Conservation (phyloP, 2,329 filamentous ascomycete species). For the Parastagonospora avenae region DNA sequence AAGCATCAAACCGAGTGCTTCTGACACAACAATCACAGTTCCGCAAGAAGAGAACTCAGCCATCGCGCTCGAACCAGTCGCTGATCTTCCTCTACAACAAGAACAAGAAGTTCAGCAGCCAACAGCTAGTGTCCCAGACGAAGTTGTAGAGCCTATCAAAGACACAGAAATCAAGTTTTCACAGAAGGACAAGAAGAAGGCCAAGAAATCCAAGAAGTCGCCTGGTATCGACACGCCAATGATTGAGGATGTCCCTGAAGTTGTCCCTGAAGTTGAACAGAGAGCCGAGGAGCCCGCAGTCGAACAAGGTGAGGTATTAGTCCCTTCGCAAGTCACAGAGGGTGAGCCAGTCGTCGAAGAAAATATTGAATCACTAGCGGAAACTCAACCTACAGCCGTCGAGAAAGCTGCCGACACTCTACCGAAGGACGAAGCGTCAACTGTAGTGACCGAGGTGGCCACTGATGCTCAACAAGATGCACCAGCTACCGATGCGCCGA, state of each 20-base stretch:
- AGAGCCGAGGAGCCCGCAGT: not conserved
- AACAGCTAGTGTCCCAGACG: not conserved
- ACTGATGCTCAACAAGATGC: not conserved
- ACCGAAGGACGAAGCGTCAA: not conserved
- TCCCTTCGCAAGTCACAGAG: not conserved
- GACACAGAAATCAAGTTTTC: conserved; percentile 10
- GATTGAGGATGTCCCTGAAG: conserved; percentile 3
- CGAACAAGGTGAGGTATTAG: not conserved
- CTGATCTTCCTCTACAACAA: not conserved
- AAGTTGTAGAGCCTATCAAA: not conserved
- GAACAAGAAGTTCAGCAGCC: not conserved
- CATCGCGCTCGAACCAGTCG: not conserved
- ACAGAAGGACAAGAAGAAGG: conserved; percentile 31
- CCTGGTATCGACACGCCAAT: conserved; percentile 13
- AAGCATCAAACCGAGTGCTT: not conserved
- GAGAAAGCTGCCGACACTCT: not conserved
- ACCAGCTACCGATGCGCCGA: not conserved
- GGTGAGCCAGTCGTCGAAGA: not conserved
- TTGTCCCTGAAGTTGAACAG: not conserved
- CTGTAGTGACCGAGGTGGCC: not conserved
- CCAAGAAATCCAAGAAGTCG: conserved; percentile 24
- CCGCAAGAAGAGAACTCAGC: not conserved
- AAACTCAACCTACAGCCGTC: not conserved
- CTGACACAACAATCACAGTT: not conserved
- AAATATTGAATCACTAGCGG: not conserved